These are phyloP conservation scores for Sporopachydermia cereana DNA, from an alignment of 1,139 yeast species.

Conservation along the genomic window DNA sequence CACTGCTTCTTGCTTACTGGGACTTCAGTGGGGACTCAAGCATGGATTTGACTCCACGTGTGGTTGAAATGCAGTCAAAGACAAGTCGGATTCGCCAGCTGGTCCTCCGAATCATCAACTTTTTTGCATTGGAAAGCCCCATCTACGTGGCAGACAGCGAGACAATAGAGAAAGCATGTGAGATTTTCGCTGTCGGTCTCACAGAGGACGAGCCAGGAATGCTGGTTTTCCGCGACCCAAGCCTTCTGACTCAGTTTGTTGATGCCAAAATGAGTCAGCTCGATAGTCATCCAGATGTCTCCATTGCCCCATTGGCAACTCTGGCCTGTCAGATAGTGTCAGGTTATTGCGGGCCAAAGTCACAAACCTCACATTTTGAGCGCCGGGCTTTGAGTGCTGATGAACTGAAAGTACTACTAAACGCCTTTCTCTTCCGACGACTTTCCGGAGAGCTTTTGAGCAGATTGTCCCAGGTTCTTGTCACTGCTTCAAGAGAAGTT, in stretches of 20 bases:
- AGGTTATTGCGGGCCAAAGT: neutral
- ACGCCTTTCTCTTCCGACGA: slow-evolving; percentile 1
- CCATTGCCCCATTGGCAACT: neutral
- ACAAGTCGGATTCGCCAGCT: slow-evolving; percentile 28
- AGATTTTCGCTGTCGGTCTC: slow-evolving; percentile 44
- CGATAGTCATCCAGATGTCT: neutral
- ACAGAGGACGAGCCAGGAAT: slow-evolving; percentile 46
- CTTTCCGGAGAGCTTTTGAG: neutral
- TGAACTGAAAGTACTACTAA: neutral
- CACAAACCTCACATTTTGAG: neutral
- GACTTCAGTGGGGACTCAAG: slow-evolving; percentile 16
- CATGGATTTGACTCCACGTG: no score
- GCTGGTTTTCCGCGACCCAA: slow-evolving; percentile 36
- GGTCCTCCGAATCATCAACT: slow-evolving; percentile 27
- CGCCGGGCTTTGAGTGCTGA: no score
- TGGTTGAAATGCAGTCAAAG: slow-evolving; percentile 19
- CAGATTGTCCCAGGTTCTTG: neutral
- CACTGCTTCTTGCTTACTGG: slow-evolving; percentile 7
- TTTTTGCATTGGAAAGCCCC: slow-evolving; percentile 31
- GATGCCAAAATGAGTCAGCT: slow-evolving; percentile 23
- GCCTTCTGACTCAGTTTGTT: slow-evolving; percentile 36
- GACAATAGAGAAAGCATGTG: slow-evolving; percentile 45
- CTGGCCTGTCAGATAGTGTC: neutral
- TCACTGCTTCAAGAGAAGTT: neutral
- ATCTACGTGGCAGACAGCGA: slow-evolving; percentile 28